Evolutionary conservation across 495 filamentous ascomycete genomes (phyloP), one percentile per base, ranked within the genome.

Genomic region (Sporormia fimetaria): DNA sequence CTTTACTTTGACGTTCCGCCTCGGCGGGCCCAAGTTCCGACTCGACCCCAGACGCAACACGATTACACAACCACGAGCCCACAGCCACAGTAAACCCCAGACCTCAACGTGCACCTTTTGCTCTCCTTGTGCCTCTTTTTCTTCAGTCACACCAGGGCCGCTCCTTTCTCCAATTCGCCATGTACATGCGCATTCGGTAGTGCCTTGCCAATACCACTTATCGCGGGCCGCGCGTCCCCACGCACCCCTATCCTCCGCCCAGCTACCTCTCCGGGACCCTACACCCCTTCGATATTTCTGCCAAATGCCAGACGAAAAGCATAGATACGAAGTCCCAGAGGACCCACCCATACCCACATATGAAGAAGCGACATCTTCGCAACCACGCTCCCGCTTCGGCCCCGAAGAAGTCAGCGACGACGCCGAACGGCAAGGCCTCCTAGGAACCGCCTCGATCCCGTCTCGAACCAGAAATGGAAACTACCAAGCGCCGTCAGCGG

Each of bases 331-430:
- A 16, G 57, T 65, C 16, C 78, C 80, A 61, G 73, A 78, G 52
- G 59, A 70, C 34, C 71, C 84, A 39, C 87, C 90, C 14, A 94
- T 96, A 62, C 88, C 88, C 6, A 78, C 81, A 26, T 98, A 98
- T 69, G 88, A 95, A 60, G 90, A 98, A 67, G 87, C 90, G 38
- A 76, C 64, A 42, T 71, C 68, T 24, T 75, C 72, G 16, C 71
- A 69, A 30, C 69, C 76, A 12, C 63, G 65, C 26, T 80, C 78
- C 27, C 71, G 80, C 44, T 69, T 80, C 23, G 70, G 65, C 43
- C 56, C 65, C 8, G 56, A 60, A 33, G 63, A 74, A 51, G 62
- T 66, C 33, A 70, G 69, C 56, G 68, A 71, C 52, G 68, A 76
- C 57, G 63, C 71, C 23, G 76, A 81, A 61, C 65, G 76, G 62